These are phyloP conservation scores for Helianthus tuberosus DNA, from an alignment of 129 eudicot genomes.

Conservation along the genomic window DNA sequence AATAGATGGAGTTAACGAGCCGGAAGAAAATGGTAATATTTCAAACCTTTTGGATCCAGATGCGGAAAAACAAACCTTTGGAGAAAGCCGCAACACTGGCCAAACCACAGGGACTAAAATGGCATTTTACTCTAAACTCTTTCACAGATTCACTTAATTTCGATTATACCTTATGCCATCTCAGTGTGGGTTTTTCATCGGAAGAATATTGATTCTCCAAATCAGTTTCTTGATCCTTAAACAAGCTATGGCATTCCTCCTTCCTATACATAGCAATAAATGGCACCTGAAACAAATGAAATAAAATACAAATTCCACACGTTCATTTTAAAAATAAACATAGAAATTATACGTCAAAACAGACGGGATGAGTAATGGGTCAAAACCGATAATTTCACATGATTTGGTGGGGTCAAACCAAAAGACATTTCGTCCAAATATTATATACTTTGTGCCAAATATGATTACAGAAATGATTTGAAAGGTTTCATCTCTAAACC, in stretches of 20 bases:
- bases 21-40: too few species aligned
- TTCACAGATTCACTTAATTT: background rate
- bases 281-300: constrained; percentile 53
- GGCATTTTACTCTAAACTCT: too few species aligned
- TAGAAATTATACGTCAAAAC: background rate
- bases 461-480: background rate
- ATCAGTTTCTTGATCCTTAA: constrained; percentile 58
- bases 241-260: constrained; percentile 70
- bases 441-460: background rate
- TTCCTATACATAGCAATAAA: constrained; percentile 86
- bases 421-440: background rate
- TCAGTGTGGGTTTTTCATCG: constrained; percentile 60
- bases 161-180: constrained; percentile 73
- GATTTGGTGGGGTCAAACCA: background rate
- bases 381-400: background rate
- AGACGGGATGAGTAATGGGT: background rate
- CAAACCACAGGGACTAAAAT: too few species aligned
- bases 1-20: too few species aligned
- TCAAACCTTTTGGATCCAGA: too few species aligned
- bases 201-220: constrained; percentile 37
- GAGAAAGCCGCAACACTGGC: too few species aligned
- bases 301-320: background rate
- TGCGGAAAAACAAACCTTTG: too few species aligned
- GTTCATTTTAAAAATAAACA: constrained; percentile 1
- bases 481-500: background rate